Evolutionary conservation across 2,329 filamentous ascomycete species (phyloP), one percentile per base, ranked within the genome.

Genomic region (Iodosphaeria phyllophila): DNA sequence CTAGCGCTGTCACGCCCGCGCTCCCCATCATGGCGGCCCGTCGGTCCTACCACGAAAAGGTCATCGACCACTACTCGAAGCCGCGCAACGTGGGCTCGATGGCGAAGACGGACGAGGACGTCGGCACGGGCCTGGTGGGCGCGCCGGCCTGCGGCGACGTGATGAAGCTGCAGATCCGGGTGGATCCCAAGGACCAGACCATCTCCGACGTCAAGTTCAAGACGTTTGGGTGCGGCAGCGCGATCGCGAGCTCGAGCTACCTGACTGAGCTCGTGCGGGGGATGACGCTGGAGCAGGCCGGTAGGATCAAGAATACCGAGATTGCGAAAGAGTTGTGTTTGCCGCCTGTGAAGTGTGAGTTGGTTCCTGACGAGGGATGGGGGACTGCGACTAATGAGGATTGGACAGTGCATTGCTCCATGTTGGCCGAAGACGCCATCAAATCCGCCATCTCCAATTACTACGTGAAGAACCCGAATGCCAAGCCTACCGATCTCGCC

Each of bases 251-350:
- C 35, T 91, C 78, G 30, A 89, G 77, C 45, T 98, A 98, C 49
- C 56, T 98, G 41, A 98, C 89, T 6, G 83, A 92, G 54, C 60
- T 98, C 31, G 84, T 98, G 34, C 70, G 82, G 35, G 89, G 89
- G 32, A 98, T 95, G 86, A 92, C 76, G 9, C 55, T 98, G 36
- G 89, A 98, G 41, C 82, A 98, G 49, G 89, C 91, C 17, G 73
- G 74, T 27, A 75, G 77, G 56, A 79, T 98, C 41, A 76, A 82
- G 58, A 98, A 98, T 56, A 92, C 86, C 4, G 84, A 98, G 55
- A 98, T 98, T 46, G 89, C 89, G 18, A 91, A 92, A 61, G 91
- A 98, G 56, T 52, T 84, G 31, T 83, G 76, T 42, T 50, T 79
- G 42, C 77, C 77, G 17, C 77, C 77, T 28, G 76, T 86, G 29